Conservation (phyloP, 768 basidiomycete genomes). For the Lanmaoa pseudosensibilis region DNA sequence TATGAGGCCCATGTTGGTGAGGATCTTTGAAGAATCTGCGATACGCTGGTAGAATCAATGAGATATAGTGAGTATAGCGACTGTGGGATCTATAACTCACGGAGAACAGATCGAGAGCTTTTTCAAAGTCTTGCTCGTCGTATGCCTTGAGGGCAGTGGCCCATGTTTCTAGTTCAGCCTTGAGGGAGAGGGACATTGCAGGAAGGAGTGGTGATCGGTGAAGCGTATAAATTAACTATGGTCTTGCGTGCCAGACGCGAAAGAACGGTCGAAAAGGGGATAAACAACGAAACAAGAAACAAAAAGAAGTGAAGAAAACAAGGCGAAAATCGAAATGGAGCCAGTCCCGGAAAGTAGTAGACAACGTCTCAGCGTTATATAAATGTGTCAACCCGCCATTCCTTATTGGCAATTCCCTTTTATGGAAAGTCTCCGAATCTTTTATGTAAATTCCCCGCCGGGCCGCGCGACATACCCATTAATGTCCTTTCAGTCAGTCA, state of each 20-base stretch:
- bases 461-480: no score
- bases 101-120: conserved; percentile 72
- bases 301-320: neutral
- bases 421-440: neutral
- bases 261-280: conserved; percentile 10
- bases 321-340: conserved; percentile 17
- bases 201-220: conserved; percentile 2
- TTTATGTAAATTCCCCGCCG: neutral
- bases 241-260: conserved; percentile 30
- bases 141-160: conserved; percentile 85
- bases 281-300: neutral
- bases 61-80: neutral
- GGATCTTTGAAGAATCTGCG: conserved; percentile 85
- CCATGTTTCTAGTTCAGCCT: conserved; percentile 84
- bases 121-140: conserved; percentile 79
- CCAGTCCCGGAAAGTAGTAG: conserved; percentile 15
- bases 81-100: conserved; percentile 39
- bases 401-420: neutral
- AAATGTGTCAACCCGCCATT: neutral
- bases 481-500: no score
- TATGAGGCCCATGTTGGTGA: conserved; percentile 91
- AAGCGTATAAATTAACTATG: neutral
- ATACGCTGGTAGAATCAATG: conserved; percentile 50
- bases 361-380: neutral
- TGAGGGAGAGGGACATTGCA: conserved; percentile 47